These are phyloP conservation scores for Globisporangium viniferum DNA, from an alignment of 352 stramenopile species.

Conservation along the genomic window DNA sequence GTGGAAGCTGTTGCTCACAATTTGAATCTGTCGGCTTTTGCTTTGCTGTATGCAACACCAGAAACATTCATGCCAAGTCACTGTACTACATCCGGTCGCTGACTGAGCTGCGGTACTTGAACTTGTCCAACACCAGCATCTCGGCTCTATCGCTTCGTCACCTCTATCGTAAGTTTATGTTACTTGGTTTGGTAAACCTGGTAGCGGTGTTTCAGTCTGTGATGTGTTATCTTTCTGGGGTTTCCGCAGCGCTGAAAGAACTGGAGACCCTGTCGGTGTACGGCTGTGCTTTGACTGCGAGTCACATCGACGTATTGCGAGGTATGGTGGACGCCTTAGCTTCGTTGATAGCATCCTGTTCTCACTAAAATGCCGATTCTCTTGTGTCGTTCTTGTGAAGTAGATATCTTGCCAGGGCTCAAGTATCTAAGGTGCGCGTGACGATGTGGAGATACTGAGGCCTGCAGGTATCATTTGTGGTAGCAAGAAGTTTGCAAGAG, in stretches of 20 bases:
- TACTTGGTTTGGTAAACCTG: not conserved
- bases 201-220: not conserved
- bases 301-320: slow-evolving; percentile 53
- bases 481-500: not conserved
- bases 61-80: slow-evolving; percentile 71
- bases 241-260: slow-evolving; percentile 44
- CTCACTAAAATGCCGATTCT: not conserved
- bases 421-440: slow-evolving; percentile 45
- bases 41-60: slow-evolving; percentile 14
- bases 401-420: slow-evolving; percentile 52
- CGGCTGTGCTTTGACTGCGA: slow-evolving; percentile 40
- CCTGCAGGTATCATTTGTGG: not conserved
- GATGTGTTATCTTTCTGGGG: not conserved
- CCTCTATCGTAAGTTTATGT: slow-evolving; percentile 48
- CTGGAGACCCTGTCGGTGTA: slow-evolving; percentile 57
- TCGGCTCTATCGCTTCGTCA: slow-evolving; percentile 63
- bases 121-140: slow-evolving; percentile 76
- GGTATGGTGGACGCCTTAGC: slow-evolving; percentile 21
- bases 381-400: not conserved
- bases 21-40: not conserved
- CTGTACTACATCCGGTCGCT: slow-evolving; percentile 57
- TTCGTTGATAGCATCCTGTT: not conserved
- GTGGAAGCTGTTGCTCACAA: not conserved
- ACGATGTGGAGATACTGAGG: not conserved
- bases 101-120: slow-evolving; percentile 57